Evolutionary conservation across 2,329 filamentous ascomycete species (phyloP), one percentile per base, ranked within the genome.

Genomic region (Fusarium liriodendri): DNA sequence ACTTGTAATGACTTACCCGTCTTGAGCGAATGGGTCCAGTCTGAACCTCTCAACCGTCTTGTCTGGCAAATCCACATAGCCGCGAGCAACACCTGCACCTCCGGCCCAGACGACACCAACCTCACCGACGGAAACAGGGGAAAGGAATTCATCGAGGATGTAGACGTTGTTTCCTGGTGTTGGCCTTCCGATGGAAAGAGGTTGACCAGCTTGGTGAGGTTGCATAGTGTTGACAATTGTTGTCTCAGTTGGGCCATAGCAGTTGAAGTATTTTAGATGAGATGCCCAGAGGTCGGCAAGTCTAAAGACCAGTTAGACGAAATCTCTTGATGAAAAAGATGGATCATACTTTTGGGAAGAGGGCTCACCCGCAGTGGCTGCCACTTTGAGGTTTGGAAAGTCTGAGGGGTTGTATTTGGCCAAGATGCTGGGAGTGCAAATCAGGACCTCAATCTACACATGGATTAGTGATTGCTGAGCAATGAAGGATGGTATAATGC

Each of bases 221-320:
- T 77, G 76, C 78, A 87, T 87, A 2, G 88, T 89, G 79, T 90
- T 90, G 63, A 90, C 83, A 50, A 91, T 89, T 2, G 87, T 90
- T 8, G 88, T 87, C 76, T 91, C 89, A 0, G 89, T 90, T 0
- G 89, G 89, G 2, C 89, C 89, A 73, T 89, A 91, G 74, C 87
- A 87, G 79, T 90, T 91, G 82, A 82, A 88, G 73, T 88, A 87
- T 2, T 80, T 84, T 13, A 82, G 80, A 52, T 84, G 78, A 4
- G 84, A 80, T 4, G 87, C 85, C 89, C 89, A 90, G 16, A 86
- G 79, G 67, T 90, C 88, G 3, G 88, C 89, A 14, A 90, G 82
- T 29, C 76, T 77, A 5, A 3, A 5, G 3, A 3, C 10, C 0
- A 5, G 62, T 77, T 1, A 77, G 69, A 32, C 4, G 11, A 11